These are phyloP conservation scores for Lecanicillium sp. DNA, from an alignment of 2,329 filamentous ascomycete species.

Conservation along the genomic window DNA sequence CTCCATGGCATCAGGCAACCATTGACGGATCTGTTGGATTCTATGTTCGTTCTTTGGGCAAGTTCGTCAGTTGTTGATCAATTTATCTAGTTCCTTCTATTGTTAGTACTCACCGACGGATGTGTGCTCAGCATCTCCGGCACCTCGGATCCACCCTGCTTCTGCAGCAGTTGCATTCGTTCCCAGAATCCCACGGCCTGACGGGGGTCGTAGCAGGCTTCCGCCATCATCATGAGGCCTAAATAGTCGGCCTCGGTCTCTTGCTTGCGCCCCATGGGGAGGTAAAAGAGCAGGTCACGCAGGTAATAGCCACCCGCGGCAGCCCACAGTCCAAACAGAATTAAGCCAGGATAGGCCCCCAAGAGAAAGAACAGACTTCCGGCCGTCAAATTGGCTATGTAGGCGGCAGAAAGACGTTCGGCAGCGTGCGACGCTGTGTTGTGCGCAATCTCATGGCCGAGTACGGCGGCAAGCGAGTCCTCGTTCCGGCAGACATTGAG, in stretches of 20 bases:
- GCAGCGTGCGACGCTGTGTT: constrained; percentile 61
- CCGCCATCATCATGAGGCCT: constrained; percentile 74
- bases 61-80: too few relatives aligned
- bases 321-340: constrained; percentile 29
- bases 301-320: constrained; percentile 37
- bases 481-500: constrained; percentile 59
- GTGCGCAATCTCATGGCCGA: constrained; percentile 76
- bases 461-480: constrained; percentile 63
- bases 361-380: constrained; percentile 42
- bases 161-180: constrained; percentile 50
- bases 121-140: constrained; percentile 73
- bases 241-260: constrained; percentile 77
- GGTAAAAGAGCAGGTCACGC: constrained; percentile 55
- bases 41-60: constrained; percentile 57
- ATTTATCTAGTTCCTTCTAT: too few relatives aligned
- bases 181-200: constrained; percentile 61
- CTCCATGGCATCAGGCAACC: constrained; percentile 49
- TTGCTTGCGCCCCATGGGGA: constrained; percentile 63
- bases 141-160: constrained; percentile 35
- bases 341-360: constrained; percentile 32
- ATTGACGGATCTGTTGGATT: constrained; percentile 57
- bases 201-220: constrained; percentile 67
- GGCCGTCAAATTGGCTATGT: constrained; percentile 44
- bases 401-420: constrained; percentile 51
- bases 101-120: constrained; percentile 49